Evolutionary conservation across 2,329 filamentous ascomycete species (phyloP).

Genomic region (Trichothecium roseum): DNA sequence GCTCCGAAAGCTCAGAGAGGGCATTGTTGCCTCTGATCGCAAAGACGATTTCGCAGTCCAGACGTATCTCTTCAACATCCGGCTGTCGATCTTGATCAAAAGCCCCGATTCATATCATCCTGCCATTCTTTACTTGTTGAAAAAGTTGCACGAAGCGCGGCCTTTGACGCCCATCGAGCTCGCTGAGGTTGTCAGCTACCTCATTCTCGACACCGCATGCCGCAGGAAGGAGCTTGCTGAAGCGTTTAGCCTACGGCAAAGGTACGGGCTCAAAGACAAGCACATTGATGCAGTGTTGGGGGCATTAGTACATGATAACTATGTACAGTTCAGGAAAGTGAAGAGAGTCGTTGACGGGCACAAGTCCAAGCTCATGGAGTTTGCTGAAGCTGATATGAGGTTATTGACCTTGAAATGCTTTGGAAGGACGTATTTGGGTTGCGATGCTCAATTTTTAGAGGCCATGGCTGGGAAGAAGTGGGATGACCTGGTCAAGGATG

Average conservation of each 20-base stretch:
- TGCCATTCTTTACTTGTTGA: constrained; percentile 69
- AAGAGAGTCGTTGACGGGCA: constrained; percentile 70
- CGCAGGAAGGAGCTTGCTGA: constrained; percentile 64
- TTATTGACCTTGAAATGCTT: constrained; percentile 78
- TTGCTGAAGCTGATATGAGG: constrained; percentile 64
- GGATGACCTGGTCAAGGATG: constrained; percentile 55
- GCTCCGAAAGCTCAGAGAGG: constrained; percentile 86
- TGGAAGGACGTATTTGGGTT: constrained; percentile 67
- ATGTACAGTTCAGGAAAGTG: constrained; percentile 64
- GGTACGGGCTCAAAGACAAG: constrained; percentile 53
- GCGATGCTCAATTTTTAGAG: constrained; percentile 61
- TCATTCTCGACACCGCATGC: constrained; percentile 82
- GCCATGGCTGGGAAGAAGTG: constrained; percentile 58
- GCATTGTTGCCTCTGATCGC: constrained; percentile 68
- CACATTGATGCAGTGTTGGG: constrained; percentile 58
- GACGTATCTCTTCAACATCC: constrained; percentile 85
- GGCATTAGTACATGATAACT: constrained; percentile 73
- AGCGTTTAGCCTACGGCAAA: constrained; percentile 57
- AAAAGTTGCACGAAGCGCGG: constrained; percentile 55
- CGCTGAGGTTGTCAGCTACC: constrained; percentile 69
- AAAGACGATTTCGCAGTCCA: constrained; percentile 75
- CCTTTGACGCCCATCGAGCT: constrained; percentile 63
- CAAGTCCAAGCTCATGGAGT: constrained; percentile 69
- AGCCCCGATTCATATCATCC: constrained; percentile 86
- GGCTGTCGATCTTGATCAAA: constrained; percentile 68